phyloP scores from a whole-genome alignment of 257 asterid species.

The Solanum etuberosum region DNA sequence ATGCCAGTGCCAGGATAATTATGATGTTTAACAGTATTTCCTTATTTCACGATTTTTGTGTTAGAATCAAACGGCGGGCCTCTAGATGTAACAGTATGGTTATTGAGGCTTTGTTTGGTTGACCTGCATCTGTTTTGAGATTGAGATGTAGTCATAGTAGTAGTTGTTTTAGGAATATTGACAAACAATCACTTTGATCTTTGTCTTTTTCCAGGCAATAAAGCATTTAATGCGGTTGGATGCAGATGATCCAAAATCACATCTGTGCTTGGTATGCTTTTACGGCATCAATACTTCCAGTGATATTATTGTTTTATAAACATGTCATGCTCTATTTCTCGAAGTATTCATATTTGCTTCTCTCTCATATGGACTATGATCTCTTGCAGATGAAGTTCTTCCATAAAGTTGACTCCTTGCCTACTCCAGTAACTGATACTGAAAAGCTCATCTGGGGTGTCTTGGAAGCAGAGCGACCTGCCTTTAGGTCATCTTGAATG shows the following conservation, averaged over 20 bases:
- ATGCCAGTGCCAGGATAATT: neutral
- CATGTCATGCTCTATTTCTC: neutral
- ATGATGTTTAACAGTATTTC: neutral
- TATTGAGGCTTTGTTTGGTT: neutral
- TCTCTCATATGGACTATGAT: neutral
- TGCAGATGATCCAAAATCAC: constrained; percentile 66
- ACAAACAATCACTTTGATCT: neutral
- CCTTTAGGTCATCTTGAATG: constrained; percentile 44
- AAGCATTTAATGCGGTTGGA: constrained; percentile 76
- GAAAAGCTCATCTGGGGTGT: constrained; percentile 80
- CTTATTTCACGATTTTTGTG: neutral
- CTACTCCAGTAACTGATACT: constrained; percentile 57
- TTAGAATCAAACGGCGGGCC: neutral
- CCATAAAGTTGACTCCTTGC: constrained; percentile 61
- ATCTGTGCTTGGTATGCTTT: constrained; percentile 78
- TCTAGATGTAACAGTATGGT: neutral
- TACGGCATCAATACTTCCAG: neutral
- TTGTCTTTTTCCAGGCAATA: constrained; percentile 47
- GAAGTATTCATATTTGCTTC: neutral
- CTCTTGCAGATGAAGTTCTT: constrained; percentile 67
- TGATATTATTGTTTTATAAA: neutral
- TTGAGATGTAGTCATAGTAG: neutral
- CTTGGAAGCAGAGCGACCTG: constrained; percentile 70
- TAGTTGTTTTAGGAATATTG: neutral
- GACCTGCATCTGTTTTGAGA: neutral